Conservation (phyloP, 2,329 filamentous ascomycete genomes). For the Scorias spongiosa region DNA sequence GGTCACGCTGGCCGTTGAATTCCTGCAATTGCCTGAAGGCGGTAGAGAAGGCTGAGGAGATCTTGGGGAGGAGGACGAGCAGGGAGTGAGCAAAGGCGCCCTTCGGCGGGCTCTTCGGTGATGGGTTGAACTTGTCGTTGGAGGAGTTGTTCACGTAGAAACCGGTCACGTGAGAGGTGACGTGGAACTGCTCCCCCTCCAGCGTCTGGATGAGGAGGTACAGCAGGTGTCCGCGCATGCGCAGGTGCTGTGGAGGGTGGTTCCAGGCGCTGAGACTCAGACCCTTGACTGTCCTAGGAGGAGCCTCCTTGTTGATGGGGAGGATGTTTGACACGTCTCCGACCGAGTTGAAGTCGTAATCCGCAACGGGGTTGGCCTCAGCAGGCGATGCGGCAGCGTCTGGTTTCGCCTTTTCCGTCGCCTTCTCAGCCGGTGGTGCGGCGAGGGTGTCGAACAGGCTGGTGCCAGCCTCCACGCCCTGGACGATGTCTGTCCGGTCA, state of each 20-base stretch:
- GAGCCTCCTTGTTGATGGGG: constrained; percentile 46
- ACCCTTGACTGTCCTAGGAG: constrained; percentile 82
- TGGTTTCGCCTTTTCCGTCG: constrained; percentile 8
- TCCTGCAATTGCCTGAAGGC: constrained; percentile 69
- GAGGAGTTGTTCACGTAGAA: constrained; percentile 97
- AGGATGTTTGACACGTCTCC: constrained; percentile 57
- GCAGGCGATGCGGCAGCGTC: constrained; percentile 5
- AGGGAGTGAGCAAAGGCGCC: constrained; percentile 70
- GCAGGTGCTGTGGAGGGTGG: constrained; percentile 78
- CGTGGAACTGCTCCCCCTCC: constrained; percentile 86
- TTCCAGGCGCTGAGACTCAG: constrained; percentile 90
- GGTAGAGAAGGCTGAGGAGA: constrained; percentile 70
- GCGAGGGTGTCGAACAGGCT: constrained; percentile 73
- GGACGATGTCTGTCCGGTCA: constrained; percentile 70
- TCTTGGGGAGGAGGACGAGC: constrained; percentile 56
- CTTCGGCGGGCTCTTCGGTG: constrained; percentile 65
- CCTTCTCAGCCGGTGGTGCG: constrained; percentile 9
- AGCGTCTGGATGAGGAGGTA: constrained; percentile 82
- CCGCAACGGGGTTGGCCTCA: constrained; percentile 34
- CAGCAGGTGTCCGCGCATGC: constrained; percentile 81
- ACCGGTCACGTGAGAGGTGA: constrained; percentile 83
- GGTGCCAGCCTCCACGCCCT: constrained; percentile 70
- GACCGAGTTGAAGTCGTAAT: constrained; percentile 62
- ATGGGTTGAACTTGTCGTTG: constrained; percentile 87
- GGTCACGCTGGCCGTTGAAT: constrained; percentile 70